Conservation (phyloP, 345 rosid species). For the Zanthoxylum bungeanum region DNA sequence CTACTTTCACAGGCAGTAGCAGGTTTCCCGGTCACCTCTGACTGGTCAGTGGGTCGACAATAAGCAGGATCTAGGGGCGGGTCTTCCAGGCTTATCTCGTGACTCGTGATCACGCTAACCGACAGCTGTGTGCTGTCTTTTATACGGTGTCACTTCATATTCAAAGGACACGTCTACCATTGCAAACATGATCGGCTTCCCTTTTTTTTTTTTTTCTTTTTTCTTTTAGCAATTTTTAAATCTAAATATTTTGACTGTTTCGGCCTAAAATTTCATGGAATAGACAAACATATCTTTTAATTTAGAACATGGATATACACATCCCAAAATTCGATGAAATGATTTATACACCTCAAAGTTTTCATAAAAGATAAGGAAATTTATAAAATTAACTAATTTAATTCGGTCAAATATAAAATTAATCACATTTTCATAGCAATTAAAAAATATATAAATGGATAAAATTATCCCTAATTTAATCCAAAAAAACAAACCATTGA, state of each 20-base stretch:
- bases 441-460: too few relatives aligned
- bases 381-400: too few relatives aligned
- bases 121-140: constrained; percentile 33
- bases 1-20: not conserved
- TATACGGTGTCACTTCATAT: constrained; percentile 1
- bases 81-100: constrained; percentile 20
- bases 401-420: too few relatives aligned
- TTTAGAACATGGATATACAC: too few relatives aligned
- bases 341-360: too few relatives aligned
- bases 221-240: not conserved
- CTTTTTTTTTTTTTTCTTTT: too few relatives aligned
- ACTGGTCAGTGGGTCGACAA: constrained; percentile 16
- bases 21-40: constrained; percentile 18
- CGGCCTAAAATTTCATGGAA: not conserved
- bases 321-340: too few relatives aligned
- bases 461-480: too few relatives aligned
- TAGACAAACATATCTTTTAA: too few relatives aligned
- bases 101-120: constrained; percentile 31
- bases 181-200: not conserved
- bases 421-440: too few relatives aligned
- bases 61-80: constrained; percentile 26
- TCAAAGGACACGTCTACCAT: constrained; percentile 6
- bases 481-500: too few relatives aligned
- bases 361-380: too few relatives aligned
- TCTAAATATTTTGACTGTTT: constrained; percentile 8